Conservation (phyloP, 306 rosid genomes). For the Rubus idaeus region DNA sequence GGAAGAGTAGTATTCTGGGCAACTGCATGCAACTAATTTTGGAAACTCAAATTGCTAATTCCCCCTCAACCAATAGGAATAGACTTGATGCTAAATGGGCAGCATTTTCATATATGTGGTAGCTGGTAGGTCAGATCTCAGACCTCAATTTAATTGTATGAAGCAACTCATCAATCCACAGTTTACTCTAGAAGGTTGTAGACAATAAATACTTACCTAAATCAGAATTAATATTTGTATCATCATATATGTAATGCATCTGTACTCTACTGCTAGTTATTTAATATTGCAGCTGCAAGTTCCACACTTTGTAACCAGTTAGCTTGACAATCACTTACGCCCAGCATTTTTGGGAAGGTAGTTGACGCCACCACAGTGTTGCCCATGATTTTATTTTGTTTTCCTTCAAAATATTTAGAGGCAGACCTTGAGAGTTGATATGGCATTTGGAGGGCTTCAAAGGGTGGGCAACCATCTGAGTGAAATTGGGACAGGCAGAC, state of each 20-base stretch:
- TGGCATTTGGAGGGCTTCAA: conserved; percentile 6
- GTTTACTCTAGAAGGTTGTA: background rate
- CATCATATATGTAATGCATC: background rate
- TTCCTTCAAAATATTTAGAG: background rate
- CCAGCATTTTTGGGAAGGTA: background rate
- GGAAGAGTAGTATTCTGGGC: conserved; percentile 10
- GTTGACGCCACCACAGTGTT: background rate
- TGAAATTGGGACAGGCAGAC: background rate
- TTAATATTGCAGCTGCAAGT: background rate
- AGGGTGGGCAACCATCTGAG: conserved; percentile 17
- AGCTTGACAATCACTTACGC: conserved; percentile 8
- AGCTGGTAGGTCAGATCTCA: conserved; percentile 27
- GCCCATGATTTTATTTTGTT: background rate
- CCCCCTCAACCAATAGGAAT: background rate
- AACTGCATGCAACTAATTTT: background rate
- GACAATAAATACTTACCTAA: conserved; percentile 9
- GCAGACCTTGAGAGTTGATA: background rate
- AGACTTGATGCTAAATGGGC: background rate
- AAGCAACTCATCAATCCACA: conserved; percentile 4
- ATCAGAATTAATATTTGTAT: background rate
- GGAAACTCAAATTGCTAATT: background rate
- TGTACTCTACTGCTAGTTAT: background rate
- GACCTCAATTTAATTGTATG: conserved; percentile 9
- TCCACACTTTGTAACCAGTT: conserved; percentile 3
- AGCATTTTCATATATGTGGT: background rate